Evolutionary conservation across 352 stramenopile species (phyloP).

Genomic region (Phytophthora niederhauseri): DNA sequence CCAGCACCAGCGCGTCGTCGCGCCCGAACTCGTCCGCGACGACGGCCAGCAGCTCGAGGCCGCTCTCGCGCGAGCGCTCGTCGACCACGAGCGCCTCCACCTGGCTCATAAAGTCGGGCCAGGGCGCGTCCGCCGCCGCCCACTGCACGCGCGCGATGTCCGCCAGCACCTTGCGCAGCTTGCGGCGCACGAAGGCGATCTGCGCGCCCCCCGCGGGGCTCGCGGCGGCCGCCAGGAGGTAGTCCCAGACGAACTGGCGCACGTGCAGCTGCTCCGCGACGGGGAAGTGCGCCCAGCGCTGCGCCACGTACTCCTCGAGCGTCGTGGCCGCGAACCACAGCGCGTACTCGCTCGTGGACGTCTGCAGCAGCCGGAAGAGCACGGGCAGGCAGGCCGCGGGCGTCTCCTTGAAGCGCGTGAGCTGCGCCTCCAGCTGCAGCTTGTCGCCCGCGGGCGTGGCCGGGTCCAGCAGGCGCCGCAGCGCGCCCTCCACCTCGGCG

Average conservation of each 20-base stretch:
- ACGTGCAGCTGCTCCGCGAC: conserved; percentile 48
- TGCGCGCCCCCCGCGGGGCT: conserved; percentile 18
- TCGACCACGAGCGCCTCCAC: conserved; percentile 63
- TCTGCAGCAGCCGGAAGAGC: conserved; percentile 61
- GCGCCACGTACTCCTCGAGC: conserved; percentile 78
- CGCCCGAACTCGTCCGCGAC: conserved; percentile 78
- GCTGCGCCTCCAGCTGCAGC: conserved; percentile 60
- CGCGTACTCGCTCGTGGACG: conserved; percentile 73
- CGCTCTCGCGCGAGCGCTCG: conserved; percentile 43
- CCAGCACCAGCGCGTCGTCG: conserved; percentile 62
- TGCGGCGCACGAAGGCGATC: conserved; percentile 64
- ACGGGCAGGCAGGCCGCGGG: conserved; percentile 63
- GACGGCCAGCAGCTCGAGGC: conserved; percentile 63
- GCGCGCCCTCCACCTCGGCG: conserved; percentile 64
- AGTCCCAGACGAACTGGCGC: conserved; percentile 74
- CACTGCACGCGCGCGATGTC: conserved; percentile 75
- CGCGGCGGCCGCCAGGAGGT: conserved; percentile 34
- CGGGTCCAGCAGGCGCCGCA: conserved; percentile 64
- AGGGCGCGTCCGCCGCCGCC: conserved; percentile 26
- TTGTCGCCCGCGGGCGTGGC: conserved; percentile 53
- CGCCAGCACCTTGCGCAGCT: conserved; percentile 73
- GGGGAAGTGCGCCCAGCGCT: conserved; percentile 55
- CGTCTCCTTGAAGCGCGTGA: conserved; percentile 64
- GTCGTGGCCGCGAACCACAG: conserved; percentile 80
- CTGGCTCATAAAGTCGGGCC: conserved; percentile 72